Conservation (phyloP, 768 basidiomycete genomes). For the Fomitopsis pulvina region DNA sequence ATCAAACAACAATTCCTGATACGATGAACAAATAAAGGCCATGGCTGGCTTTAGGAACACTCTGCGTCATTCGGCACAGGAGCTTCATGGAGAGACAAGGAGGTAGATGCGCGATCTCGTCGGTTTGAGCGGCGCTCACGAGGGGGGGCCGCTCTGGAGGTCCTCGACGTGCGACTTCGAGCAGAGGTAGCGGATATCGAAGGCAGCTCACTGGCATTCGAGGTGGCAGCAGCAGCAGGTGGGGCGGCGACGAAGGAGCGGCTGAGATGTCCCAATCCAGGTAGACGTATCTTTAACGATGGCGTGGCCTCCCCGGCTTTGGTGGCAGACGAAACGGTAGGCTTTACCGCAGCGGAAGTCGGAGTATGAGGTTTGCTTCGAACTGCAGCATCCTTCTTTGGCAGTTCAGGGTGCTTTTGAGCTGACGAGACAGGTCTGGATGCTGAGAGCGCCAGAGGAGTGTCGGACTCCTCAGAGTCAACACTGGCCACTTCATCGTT, state of each 20-base stretch:
- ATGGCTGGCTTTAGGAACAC: no score
- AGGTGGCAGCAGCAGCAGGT: slow-evolving; percentile 2
- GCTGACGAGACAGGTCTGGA: not conserved
- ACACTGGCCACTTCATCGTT: not conserved
- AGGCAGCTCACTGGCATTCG: slow-evolving; percentile 8
- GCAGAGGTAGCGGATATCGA: slow-evolving; percentile 5
- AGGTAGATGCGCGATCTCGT: slow-evolving; percentile 13
- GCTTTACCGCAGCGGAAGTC: not conserved
- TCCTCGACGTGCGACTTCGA: not conserved
- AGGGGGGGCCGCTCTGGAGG: not conserved
- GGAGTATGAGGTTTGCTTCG: not conserved
- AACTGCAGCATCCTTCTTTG: not conserved
- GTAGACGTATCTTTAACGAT: slow-evolving; percentile 25
- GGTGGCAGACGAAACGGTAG: slow-evolving; percentile 15
- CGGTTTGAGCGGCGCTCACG: slow-evolving; percentile 17
- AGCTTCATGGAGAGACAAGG: slow-evolving; percentile 14
- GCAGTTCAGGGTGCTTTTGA: not conserved
- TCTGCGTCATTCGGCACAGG: slow-evolving; percentile 14
- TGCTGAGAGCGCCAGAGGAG: not conserved
- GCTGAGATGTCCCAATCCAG: slow-evolving; percentile 15
- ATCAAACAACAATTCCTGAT: no score
- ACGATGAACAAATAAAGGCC: no score
- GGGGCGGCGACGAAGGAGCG: slow-evolving; percentile 3
- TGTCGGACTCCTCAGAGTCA: slow-evolving; percentile 4
- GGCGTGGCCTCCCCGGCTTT: slow-evolving; percentile 14